Evolutionary conservation across 1,139 yeast species (phyloP), one percentile per base, ranked within the genome.

Genomic region (Hanseniaspora uvarum): DNA sequence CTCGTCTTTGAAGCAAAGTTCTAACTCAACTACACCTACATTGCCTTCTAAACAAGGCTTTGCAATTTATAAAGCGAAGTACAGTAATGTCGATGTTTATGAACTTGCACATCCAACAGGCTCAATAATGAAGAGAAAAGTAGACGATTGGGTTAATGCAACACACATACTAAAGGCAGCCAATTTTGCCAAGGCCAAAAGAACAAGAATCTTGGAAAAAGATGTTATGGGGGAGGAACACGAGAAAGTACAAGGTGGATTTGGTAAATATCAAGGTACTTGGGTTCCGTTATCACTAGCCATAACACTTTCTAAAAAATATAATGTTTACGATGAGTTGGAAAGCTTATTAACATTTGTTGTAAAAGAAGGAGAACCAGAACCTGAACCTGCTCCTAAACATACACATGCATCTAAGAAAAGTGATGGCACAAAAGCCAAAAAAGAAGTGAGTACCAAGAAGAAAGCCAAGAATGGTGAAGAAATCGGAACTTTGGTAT

Each of bases 121-220:
- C 30, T 89, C 96, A 10, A 87, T 92, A 24, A 92, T 92, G 98
- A 80, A 96, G 67, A 74, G 97, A 57, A 82, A 86, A 60, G 74
- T 76, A 44, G 97, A 92, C 66, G 88, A 87, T 56, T 88, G 96
- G 95, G 94, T 89, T 54, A 92, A 92, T 70, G 97, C 97, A n/a
- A 92, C 98, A 24, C 97, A 92, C 69, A 88, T 92, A 48, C 74
- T 92, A 57, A 89, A 92, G 67, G 89, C 94, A 50, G 96, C 97
- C 53, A 85, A 87, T 64, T 88, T 89, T 65, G 95, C 96, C 58
- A 89, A 89, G 68, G 95, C 96, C 1, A 87, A 85, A 66, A 73
- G 97, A 63, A 89, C 96, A 12, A 81, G 94, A 64, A 88, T 88
- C 58, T 75, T 89, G 61, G 97, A 92, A 64, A 82, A 85, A 63